A percentile compares a stretch with the other conserved stretches of the same genome.
Evolutionary conservation across 139 green algal genomes (phyloP).

Genomic region (Deuterostichococcus epilithicus): DNA sequence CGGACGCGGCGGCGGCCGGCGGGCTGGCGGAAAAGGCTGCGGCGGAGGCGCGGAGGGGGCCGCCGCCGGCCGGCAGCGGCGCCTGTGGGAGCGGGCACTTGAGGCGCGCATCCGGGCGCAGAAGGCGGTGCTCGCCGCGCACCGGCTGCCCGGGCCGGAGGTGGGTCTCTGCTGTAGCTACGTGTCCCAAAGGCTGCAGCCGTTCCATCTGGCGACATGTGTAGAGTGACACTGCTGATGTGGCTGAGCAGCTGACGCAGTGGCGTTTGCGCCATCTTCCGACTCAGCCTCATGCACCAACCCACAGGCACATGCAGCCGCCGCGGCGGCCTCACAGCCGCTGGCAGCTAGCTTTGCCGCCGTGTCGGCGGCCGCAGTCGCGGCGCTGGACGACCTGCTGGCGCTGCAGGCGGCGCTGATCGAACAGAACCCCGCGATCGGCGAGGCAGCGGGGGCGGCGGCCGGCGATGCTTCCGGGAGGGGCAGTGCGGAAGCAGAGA

Average conservation of each 20-base stretch:
- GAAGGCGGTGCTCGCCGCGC: constrained; percentile 36
- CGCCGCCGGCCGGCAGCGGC: constrained; percentile 32
- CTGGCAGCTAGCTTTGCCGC: constrained; percentile 14
- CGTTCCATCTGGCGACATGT: neutral
- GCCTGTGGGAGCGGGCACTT: constrained; percentile 60
- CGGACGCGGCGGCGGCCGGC: constrained; percentile 9
- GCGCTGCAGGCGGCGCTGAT: constrained; percentile 45
- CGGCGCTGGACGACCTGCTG: constrained; percentile 38
- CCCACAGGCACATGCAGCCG: constrained; percentile 1
- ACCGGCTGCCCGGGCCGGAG: constrained; percentile 40
- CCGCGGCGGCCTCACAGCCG: neutral
- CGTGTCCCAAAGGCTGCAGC: constrained; percentile 13
- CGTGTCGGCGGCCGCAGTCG: constrained; percentile 12
- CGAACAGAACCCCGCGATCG: constrained; percentile 35
- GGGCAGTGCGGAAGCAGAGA: neutral
- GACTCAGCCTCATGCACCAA: no score
- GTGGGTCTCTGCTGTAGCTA: neutral
- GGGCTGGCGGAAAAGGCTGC: constrained; percentile 23
- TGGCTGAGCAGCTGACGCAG: no score
- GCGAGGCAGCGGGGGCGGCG: constrained; percentile 2
- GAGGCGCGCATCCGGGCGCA: constrained; percentile 76
- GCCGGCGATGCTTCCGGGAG: no score
- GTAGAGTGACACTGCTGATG: no score
- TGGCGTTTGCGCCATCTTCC: no score
- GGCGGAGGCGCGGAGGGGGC: constrained; percentile 34